Base-by-base conservation (phyloP, 2,329 filamentous ascomycete species). In the Metarhizium robertsii region DNA sequence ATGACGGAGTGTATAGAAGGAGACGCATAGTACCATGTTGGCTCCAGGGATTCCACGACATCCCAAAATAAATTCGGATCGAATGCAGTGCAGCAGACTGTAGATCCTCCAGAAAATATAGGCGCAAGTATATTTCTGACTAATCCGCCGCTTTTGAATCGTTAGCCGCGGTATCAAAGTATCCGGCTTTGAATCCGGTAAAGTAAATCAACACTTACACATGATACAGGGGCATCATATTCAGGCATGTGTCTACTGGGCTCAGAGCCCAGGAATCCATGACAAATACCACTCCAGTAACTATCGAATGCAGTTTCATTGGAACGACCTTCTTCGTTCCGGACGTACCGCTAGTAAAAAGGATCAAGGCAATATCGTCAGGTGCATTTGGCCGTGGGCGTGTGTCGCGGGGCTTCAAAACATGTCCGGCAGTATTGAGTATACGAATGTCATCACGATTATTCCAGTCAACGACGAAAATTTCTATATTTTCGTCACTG, bases 151-250 rank as follows among this genome's bases (percentile, higher is more conserved):
- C 74, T 76, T 45, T 18, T 13, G 45, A 62, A 49, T 38, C 46
- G 47, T 54, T 25, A 55, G 52, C 18, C n/a, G 30, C 29, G 18
- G 4, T 30, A 36, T 6, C 42, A 6, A 8, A 25, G n/a, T 30
- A 14, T 11, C 18, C 1, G 10, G 45, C 4, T 16, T 30, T 4
- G 3, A 14, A 20, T 29, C 13, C 11, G 13, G 18, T 25, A 42
- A 14, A 49, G 6, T 7, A 5, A 32, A 36, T 10, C n/a, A 40
- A 30, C 52, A 71, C 75, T 69, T 69, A 78, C 74, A 80, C 69
- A 64, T 82, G 79, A 63, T 80, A 79, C 6, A 83, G 66, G 0
- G 79, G 79, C 79, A 83, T 83, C 75, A 81, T 80, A 61, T 83
- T 82, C 29, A 81, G 63, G 61, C 79, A 83, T 0, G 74, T 70